Conservation (phyloP, 352 stramenopile genomes). For the Phytophthora hybrid region DNA sequence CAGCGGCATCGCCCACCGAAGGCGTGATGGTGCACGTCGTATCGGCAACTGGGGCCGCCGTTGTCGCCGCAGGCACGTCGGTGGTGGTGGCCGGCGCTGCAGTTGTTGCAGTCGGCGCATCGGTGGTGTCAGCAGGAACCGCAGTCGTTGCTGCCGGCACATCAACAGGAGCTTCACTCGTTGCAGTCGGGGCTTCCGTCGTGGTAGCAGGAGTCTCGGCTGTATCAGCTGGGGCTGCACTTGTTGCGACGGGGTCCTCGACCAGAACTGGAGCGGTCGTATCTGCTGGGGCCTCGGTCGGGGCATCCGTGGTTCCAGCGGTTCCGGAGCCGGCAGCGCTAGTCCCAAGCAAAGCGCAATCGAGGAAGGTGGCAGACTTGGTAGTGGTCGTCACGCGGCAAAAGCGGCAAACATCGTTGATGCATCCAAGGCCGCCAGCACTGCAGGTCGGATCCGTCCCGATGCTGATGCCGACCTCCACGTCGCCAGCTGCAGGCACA, state of each 20-base stretch:
- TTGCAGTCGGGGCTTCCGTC: slow-evolving; percentile 10
- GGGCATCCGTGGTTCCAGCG: not conserved
- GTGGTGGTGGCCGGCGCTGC: not conserved
- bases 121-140: not conserved
- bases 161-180: slow-evolving; percentile 1
- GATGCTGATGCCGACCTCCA: slow-evolving; percentile 39
- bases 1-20: slow-evolving; percentile 37
- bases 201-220: slow-evolving; percentile 9
- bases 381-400: slow-evolving; percentile 33
- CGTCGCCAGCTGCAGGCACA: slow-evolving; percentile 26
- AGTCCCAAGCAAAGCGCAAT: slow-evolving; percentile 28
- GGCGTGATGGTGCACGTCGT: slow-evolving; percentile 29
- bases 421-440: slow-evolving; percentile 33
- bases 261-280: not conserved
- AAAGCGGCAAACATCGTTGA: slow-evolving; percentile 42
- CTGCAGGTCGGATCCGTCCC: slow-evolving; percentile 37
- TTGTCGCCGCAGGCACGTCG: not conserved
- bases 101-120: slow-evolving; percentile 4
- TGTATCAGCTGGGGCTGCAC: slow-evolving; percentile 4
- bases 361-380: slow-evolving; percentile 21
- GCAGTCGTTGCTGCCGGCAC: slow-evolving; percentile 8
- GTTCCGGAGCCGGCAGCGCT: slow-evolving; percentile 7
- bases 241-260: not conserved
- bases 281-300: slow-evolving; percentile 11
- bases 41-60: not conserved